Conservation (phyloP, 2,329 filamentous ascomycete species). For the Truncatella angustata region DNA sequence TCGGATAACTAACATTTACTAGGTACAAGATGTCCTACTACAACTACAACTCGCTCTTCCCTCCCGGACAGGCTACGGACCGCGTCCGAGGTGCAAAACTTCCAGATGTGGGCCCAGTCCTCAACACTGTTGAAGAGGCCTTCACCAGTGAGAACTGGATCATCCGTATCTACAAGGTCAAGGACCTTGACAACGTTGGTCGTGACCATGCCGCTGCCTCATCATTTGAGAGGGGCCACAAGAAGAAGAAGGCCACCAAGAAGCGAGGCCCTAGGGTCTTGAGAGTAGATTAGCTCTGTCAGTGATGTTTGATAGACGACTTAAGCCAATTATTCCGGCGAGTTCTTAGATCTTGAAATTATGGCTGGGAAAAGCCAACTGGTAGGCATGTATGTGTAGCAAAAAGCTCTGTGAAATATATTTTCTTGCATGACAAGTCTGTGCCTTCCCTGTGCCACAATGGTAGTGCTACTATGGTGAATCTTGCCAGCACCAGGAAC, state of each 20-base stretch:
- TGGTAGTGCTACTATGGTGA: too few relatives aligned
- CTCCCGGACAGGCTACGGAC: constrained; percentile 83
- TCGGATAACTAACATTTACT: constrained; percentile 23
- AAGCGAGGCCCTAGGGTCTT: constrained; percentile 70
- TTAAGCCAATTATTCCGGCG: background rate
- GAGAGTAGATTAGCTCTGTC: constrained; percentile 64
- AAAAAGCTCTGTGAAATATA: constrained; percentile 7
- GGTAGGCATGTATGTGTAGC: constrained; percentile 9
- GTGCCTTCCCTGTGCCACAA: too few relatives aligned
- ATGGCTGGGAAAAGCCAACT: background rate
- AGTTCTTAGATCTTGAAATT: background rate
- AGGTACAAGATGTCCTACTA: constrained; percentile 99
- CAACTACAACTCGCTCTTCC: constrained; percentile 93
- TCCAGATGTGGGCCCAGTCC: constrained; percentile 79
- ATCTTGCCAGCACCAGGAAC: too few relatives aligned
- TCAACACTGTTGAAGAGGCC: constrained; percentile 90
- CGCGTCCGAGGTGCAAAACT: constrained; percentile 80
- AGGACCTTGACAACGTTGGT: constrained; percentile 94
- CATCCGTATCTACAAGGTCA: constrained; percentile 99
- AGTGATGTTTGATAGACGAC: constrained; percentile 7
- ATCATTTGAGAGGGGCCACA: constrained; percentile 75
- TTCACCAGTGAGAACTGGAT: constrained; percentile 99
- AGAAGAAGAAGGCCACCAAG: constrained; percentile 77
- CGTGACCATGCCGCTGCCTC: constrained; percentile 73
- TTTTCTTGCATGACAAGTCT: background rate